Percentiles rank a stretch among this genome's conserved stretches.
Evolutionary conservation across 73 alveolate species (phyloP).

Genomic region (Paramecium sexaurelia): DNA sequence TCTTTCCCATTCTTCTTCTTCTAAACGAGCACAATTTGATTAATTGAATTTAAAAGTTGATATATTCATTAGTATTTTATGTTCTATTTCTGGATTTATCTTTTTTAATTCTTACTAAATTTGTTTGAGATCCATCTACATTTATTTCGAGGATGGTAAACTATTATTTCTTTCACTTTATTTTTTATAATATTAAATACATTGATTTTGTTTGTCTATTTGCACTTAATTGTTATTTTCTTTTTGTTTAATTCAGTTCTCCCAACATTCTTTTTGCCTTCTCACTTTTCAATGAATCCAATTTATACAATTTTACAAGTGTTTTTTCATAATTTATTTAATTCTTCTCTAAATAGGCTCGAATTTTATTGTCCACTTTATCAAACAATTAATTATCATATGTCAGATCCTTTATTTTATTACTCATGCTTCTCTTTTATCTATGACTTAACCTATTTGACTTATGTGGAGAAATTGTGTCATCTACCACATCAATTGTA

Average conservation of each 20-base stretch:
- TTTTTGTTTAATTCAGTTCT: constrained; percentile 18
- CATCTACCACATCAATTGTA: constrained; percentile 15
- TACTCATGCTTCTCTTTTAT: neutral
- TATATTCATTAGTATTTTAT: neutral
- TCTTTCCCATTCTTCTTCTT: constrained; percentile 26
- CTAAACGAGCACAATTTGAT: constrained; percentile 18
- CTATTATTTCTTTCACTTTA: constrained; percentile 48
- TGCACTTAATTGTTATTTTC: neutral
- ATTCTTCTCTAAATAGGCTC: constrained; percentile 45
- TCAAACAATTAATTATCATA: constrained; percentile 50
- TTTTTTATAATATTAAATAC: neutral
- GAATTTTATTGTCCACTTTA: constrained; percentile 46
- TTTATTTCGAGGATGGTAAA: constrained; percentile 20
- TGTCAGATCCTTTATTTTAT: neutral
- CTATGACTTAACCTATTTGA: neutral
- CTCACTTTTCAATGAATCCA: constrained; percentile 1
- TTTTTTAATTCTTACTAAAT: constrained; percentile 19
- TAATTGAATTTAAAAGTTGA: constrained; percentile 3
- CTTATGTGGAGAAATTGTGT: neutral
- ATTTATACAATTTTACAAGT: constrained; percentile 2
- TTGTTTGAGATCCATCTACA: constrained; percentile 8
- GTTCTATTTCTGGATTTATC: constrained; percentile 49
- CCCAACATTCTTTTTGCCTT: constrained; percentile 27
- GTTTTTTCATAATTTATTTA: constrained; percentile 38
- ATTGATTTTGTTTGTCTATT: neutral